Evolutionary conservation across 2,329 filamentous ascomycete genomes (phyloP).

Genomic region (Arthrobotrys musiformis): DNA sequence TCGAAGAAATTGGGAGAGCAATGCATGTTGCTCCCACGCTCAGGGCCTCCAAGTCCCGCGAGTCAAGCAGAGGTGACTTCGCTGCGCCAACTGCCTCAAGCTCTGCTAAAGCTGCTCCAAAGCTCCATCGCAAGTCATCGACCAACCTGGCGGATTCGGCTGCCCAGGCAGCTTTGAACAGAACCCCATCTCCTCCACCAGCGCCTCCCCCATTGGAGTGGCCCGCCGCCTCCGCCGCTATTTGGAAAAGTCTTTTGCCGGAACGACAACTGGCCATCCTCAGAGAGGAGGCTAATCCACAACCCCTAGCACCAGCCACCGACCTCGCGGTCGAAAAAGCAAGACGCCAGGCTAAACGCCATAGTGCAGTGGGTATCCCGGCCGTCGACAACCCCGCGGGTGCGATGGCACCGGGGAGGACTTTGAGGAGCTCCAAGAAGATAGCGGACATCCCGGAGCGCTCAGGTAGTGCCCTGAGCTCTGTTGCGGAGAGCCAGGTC

Average conservation of each 20-base stretch:
- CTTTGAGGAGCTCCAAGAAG: conserved; percentile 45
- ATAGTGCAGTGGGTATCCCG: conserved; percentile 67
- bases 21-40: conserved; percentile 27
- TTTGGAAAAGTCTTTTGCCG: conserved; percentile 49
- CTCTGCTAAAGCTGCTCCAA: conserved; percentile 78
- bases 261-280: conserved; percentile 63
- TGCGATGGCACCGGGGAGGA: conserved; percentile 38
- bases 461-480: conserved; percentile 41
- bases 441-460: conserved; percentile 44
- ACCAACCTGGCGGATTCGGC: conserved; percentile 68
- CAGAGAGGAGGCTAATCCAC: conserved; percentile 59
- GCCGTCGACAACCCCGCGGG: conserved; percentile 58
- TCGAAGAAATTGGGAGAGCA: conserved; percentile 66
- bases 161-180: conserved; percentile 62
- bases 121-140: conserved; percentile 69
- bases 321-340: conserved; percentile 74
- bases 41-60: conserved; percentile 12
- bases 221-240: conserved; percentile 55
- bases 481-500: conserved; percentile 42
- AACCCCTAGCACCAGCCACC: conserved; percentile 65
- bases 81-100: conserved; percentile 89
- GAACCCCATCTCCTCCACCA: conserved; percentile 60
- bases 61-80: conserved; percentile 67
- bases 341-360: conserved; percentile 74
- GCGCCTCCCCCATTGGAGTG: conserved; percentile 54